Percentiles rank a stretch among this genome's conserved stretches.
Conservation (phyloP, 1,284 basidiomycete genomes). For the Jaminaea rosea region DNA sequence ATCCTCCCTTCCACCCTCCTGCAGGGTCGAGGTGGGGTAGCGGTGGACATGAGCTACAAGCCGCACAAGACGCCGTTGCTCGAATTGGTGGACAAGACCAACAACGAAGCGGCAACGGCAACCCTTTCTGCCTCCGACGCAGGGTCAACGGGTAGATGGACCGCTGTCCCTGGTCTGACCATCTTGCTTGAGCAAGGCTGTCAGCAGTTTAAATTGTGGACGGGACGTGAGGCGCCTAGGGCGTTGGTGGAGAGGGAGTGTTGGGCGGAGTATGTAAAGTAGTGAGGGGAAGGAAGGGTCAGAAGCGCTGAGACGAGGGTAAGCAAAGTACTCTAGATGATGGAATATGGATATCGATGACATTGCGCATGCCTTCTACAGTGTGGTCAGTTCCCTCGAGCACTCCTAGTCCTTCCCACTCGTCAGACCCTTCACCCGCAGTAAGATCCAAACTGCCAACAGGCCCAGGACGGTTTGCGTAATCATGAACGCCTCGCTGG, state of each 20-base stretch:
- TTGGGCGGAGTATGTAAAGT: constrained; percentile 23
- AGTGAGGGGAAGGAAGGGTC: not conserved
- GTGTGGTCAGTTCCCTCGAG: too few relatives aligned
- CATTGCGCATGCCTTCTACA: too few relatives aligned
- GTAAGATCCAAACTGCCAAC: too few relatives aligned
- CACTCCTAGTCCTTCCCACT: too few relatives aligned
- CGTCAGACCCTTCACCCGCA: too few relatives aligned
- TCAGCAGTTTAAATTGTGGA: constrained; percentile 42
- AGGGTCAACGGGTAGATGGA: constrained; percentile 15
- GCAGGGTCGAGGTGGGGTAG: constrained; percentile 33
- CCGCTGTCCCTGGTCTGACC: constrained; percentile 29
- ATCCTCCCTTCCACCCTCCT: constrained; percentile 26
- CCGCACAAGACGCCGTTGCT: constrained; percentile 37
- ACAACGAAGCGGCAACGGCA: not conserved
- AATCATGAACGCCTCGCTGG: too few relatives aligned
- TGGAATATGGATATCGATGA: too few relatives aligned
- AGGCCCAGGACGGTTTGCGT: too few relatives aligned
- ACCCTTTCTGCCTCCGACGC: not conserved
- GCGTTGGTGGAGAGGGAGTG: constrained; percentile 21
- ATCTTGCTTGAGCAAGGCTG: constrained; percentile 44
- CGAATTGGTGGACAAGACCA: constrained; percentile 13
- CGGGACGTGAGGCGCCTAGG: constrained; percentile 28
- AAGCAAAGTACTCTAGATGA: too few relatives aligned
- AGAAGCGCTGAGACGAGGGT: too few relatives aligned
- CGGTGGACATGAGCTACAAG: constrained; percentile 46